A percentile compares a stretch with the other conserved stretches of the same genome.
Evolutionary conservation across 129 eudicot species (phyloP).

Genomic region (Flaveria sonorensis): DNA sequence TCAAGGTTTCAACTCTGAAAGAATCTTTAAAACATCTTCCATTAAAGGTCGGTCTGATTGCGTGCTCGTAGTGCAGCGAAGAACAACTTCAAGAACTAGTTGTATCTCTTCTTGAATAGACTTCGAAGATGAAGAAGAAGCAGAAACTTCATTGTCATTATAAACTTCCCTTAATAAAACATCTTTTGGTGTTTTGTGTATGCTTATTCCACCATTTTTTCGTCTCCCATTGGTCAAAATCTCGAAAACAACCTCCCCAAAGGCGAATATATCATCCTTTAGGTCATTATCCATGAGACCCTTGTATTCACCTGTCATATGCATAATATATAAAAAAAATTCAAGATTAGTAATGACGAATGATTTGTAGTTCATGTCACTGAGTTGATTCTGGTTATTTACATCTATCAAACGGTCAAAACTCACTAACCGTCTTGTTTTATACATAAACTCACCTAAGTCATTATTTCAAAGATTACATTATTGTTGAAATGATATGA

Average conservation of each 20-base stretch:
- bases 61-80: slow-evolving; percentile 61
- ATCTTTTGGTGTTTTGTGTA: slow-evolving; percentile 47
- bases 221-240: slow-evolving; percentile 66
- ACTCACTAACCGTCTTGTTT: background rate
- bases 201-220: slow-evolving; percentile 47
- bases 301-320: slow-evolving; percentile 53
- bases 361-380: background rate
- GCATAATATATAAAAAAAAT: background rate
- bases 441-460: background rate
- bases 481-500: background rate
- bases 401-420: background rate
- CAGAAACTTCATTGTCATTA: slow-evolving; percentile 50
- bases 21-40: slow-evolving; percentile 66
- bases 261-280: slow-evolving; percentile 58
- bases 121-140: slow-evolving; percentile 38
- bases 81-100: slow-evolving; percentile 56
- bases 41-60: slow-evolving; percentile 67
- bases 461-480: background rate
- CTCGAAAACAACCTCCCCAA: slow-evolving; percentile 70
- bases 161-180: slow-evolving; percentile 52
- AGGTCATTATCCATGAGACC: slow-evolving; percentile 56
- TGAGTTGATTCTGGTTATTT: background rate
- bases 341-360: background rate
- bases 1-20: slow-evolving; percentile 48
- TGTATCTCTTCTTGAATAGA: slow-evolving; percentile 55